These are phyloP conservation scores for Boletus sp. DNA, from an alignment of 1,284 basidiomycete species.

Conservation along the genomic window DNA sequence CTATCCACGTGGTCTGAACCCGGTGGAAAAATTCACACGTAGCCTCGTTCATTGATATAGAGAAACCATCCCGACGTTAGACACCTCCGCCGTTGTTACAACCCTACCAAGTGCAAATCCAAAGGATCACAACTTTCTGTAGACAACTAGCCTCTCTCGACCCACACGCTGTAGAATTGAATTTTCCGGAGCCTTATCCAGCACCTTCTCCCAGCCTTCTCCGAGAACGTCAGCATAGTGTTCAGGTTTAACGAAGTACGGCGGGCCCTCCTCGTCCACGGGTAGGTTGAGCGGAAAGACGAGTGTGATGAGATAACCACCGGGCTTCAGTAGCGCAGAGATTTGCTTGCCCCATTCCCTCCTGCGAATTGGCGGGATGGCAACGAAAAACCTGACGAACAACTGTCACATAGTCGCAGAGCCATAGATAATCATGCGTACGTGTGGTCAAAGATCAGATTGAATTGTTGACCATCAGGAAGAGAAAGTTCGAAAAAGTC, in stretches of 20 bases:
- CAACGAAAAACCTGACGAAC: conserved; percentile 21
- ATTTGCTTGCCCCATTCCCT: conserved; percentile 58
- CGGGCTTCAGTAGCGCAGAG: conserved; percentile 50
- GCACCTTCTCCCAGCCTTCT: conserved; percentile 50
- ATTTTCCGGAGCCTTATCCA: conserved; percentile 48
- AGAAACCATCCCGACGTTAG: too few species aligned
- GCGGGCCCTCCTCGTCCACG: conserved; percentile 53
- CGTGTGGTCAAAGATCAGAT: conserved; percentile 21
- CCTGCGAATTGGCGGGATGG: conserved; percentile 46
- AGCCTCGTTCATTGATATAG: too few species aligned
- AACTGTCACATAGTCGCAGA: not conserved
- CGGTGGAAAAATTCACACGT: conserved; percentile 22
- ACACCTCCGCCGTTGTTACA: too few species aligned
- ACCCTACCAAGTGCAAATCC: not conserved
- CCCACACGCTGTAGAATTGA: conserved; percentile 35
- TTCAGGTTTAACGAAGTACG: conserved; percentile 56
- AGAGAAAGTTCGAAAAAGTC: conserved; percentile 24
- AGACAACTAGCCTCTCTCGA: conserved; percentile 19
- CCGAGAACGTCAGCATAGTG: conserved; percentile 56
- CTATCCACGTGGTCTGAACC: too few species aligned
- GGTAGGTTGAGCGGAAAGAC: conserved; percentile 52
- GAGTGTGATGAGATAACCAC: conserved; percentile 59
- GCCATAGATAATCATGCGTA: not conserved
- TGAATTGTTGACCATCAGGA: conserved; percentile 11
- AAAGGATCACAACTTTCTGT: conserved; percentile 12